Base-by-base conservation (phyloP, 1,284 basidiomycete species). In the Trametes hirsuta region DNA sequence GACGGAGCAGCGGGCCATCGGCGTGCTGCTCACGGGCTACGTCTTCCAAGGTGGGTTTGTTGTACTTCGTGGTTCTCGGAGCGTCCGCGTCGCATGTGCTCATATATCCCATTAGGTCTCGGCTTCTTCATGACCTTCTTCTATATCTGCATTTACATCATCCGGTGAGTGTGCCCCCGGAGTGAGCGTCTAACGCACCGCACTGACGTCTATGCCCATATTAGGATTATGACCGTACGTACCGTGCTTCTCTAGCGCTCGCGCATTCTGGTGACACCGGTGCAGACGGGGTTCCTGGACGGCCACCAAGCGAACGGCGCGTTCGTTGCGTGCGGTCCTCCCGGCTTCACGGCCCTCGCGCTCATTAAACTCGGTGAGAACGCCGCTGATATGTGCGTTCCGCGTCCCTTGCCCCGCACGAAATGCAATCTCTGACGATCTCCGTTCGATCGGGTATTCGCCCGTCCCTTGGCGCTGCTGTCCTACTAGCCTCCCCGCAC, bases 91-190 rank as follows among this genome's bases (percentile, higher is more conserved):
- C 14, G 52, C 54, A 56, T n/a, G 48, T 48, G 25, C 47, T 15
- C 25, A 30, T 39, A 46, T 18, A 42, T 45, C 6, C 34, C 46
- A 6, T 48, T 49, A 79, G 78, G 79, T 10, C 69, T 80, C 24
- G 80, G 80, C 8, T 81, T 79, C 71, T 81, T 81, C 71, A 77
- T 82, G 75, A 81, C 80, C 12, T 79, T 80, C 68, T 79, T 81
- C 66, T 82, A 82, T 61, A 77, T 82, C 48, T 79, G 78, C 68
- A 81, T 82, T 52, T 82, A 81, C 64, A 74, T 82, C 58, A 77
- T 79, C 61, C 76, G 78, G 77, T 78, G 45, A 22, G 76, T 70
- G 24, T 36, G 15, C 35, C 49, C 54, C 61, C 58, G 61, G 24
- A 37, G 10, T 14, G 47, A 40, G 39, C 49, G 58, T 41, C 48